Percentiles rank a stretch among this genome's conserved stretches.
These are phyloP conservation scores for Jatropha podagrica DNA, from an alignment of 441 rosid species.

Conservation along the genomic window DNA sequence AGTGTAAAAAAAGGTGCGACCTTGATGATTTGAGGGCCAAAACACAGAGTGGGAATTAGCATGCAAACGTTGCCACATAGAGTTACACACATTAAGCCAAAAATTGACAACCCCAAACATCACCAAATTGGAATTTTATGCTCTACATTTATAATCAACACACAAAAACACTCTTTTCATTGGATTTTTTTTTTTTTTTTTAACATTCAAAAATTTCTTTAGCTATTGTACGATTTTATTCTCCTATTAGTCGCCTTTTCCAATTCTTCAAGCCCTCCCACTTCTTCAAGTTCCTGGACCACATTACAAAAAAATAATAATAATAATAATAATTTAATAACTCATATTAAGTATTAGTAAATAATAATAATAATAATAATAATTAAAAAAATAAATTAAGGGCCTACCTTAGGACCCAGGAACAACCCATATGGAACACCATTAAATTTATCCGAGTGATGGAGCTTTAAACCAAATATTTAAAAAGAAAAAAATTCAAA, in stretches of 20 bases:
- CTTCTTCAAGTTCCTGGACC: conserved; percentile 81
- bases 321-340: background rate
- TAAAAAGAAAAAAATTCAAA: conserved; percentile 3
- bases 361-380: background rate
- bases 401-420: conserved; percentile 76
- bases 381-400: background rate
- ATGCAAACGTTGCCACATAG: background rate
- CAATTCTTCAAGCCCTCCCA: conserved; percentile 78
- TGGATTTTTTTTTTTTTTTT: background rate
- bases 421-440: conserved; percentile 97
- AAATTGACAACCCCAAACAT: background rate
- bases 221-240: conserved; percentile 40
- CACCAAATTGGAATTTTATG: no score
- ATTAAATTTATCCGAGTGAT: conserved; percentile 83
- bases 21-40: background rate
- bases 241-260: conserved; percentile 71
- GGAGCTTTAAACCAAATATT: conserved; percentile 50
- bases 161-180: background rate
- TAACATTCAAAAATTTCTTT: conserved; percentile 6
- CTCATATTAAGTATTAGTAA: background rate
- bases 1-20: background rate
- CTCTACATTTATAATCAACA: no score
- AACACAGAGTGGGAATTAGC: background rate
- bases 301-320: background rate
- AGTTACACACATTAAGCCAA: no score